phyloP scores from a whole-genome alignment of 2,329 filamentous ascomycete genomes.

The Arthrinium phaeospermum region DNA sequence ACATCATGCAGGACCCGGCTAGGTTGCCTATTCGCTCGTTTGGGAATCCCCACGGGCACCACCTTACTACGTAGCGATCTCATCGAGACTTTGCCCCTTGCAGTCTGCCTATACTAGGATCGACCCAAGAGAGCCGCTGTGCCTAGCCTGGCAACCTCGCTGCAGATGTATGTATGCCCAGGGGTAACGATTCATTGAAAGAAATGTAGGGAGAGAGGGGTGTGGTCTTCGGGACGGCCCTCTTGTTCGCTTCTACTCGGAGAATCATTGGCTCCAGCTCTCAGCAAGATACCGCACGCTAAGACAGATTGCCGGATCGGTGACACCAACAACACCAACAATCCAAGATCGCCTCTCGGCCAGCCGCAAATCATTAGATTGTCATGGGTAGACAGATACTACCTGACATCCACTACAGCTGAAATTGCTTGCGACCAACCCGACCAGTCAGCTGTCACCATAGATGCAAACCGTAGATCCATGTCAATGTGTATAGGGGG shows the following conservation, averaged over 20 bases:
- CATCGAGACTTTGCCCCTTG: not conserved
- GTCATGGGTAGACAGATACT: slow-evolving; percentile 7
- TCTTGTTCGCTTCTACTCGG: slow-evolving; percentile 30
- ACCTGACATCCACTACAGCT: not conserved
- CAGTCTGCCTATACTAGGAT: not conserved
- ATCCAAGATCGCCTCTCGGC: not conserved
- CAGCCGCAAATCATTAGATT: slow-evolving; percentile 8
- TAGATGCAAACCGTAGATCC: not conserved
- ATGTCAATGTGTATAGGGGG: not conserved
- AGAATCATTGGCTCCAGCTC: slow-evolving; percentile 29
- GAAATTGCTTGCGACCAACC: not conserved
- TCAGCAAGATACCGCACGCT: slow-evolving; percentile 26
- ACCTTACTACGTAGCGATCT: not conserved
- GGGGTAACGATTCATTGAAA: not conserved
- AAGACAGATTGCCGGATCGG: slow-evolving; percentile 31
- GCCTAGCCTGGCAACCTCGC: slow-evolving; percentile 8
- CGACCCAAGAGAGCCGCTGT: not conserved
- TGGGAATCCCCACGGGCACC: not conserved
- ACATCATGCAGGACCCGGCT: not conserved
- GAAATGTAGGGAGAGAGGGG: not conserved
- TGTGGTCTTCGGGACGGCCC: slow-evolving; percentile 14
- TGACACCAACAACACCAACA: slow-evolving; percentile 24
- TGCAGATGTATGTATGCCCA: not conserved
- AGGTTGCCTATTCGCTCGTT: not conserved
- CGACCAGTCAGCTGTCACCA: not conserved